Evolutionary conservation across 2,329 filamentous ascomycete genomes (phyloP).

Genomic region (Trichoderma atroviride): DNA sequence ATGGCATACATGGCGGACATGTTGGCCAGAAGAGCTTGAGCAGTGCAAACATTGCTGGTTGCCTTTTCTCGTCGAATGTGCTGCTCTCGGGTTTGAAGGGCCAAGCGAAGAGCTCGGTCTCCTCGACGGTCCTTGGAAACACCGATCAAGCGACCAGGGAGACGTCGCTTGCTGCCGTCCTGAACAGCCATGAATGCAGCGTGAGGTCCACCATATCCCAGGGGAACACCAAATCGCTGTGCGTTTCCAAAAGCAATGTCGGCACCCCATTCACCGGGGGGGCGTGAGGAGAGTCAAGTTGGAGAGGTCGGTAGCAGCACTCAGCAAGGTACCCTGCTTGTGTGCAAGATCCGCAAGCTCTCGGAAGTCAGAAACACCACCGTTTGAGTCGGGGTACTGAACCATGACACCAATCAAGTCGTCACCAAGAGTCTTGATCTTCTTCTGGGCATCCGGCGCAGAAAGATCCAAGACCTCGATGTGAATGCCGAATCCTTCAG

Average conservation of each 20-base stretch:
- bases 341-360: conserved; percentile 76
- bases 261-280: conserved; percentile 91
- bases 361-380: conserved; percentile 75
- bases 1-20: conserved; percentile 95
- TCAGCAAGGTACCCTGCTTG: conserved; percentile 75
- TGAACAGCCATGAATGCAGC: conserved; percentile 93
- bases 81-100: conserved; percentile 91
- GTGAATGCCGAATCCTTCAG: conserved; percentile 87
- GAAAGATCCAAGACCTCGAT: conserved; percentile 74
- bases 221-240: conserved; percentile 87
- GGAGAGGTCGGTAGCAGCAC: conserved; percentile 85
- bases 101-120: conserved; percentile 76
- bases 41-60: conserved; percentile 96
- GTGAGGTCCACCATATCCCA: conserved; percentile 93
- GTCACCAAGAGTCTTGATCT: conserved; percentile 73
- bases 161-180: conserved; percentile 92
- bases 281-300: conserved; percentile 85
- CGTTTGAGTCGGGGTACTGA: conserved; percentile 92
- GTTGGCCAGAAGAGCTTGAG: conserved; percentile 89
- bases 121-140: conserved; percentile 89
- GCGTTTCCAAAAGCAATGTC: conserved; percentile 94
- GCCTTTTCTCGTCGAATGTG: conserved; percentile 96
- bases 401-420: conserved; percentile 86
- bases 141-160: conserved; percentile 87
- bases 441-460: conserved; percentile 59